Evolutionary conservation across 495 filamentous ascomycete genomes (phyloP).

Genomic region (Penicillium tannophilum): DNA sequence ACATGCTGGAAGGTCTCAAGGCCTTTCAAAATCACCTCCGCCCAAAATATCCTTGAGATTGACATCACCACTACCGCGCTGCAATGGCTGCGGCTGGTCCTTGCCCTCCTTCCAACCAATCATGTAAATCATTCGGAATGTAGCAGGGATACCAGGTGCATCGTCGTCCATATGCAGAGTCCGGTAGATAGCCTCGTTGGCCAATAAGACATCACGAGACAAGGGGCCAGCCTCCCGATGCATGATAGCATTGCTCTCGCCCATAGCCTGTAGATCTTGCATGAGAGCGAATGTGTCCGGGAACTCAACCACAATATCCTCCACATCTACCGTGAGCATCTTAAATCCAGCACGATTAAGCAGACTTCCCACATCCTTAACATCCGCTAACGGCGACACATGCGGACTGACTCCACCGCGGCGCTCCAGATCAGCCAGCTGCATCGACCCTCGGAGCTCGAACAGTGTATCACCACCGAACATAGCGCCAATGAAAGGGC

Average conservation of each 20-base stretch:
- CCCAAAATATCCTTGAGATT: constrained; percentile 83
- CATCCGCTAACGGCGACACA: constrained; percentile 88
- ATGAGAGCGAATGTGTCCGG: constrained; percentile 92
- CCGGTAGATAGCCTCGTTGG: constrained; percentile 86
- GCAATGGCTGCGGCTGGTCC: constrained; percentile 74
- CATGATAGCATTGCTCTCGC: constrained; percentile 83
- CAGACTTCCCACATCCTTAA: constrained; percentile 86
- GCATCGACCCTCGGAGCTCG: constrained; percentile 91
- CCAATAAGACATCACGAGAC: constrained; percentile 80
- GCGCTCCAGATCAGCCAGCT: constrained; percentile 87
- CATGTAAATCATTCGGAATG: constrained; percentile 93
- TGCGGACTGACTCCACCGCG: constrained; percentile 85
- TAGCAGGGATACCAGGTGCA: constrained; percentile 76
- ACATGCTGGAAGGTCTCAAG: constrained; percentile 26
- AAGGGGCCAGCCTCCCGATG: constrained; percentile 77
- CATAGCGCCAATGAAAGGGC: constrained; percentile 94
- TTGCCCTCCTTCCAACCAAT: constrained; percentile 95
- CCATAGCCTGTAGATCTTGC: constrained; percentile 92
- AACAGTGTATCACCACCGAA: constrained; percentile 92
- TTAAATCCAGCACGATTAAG: constrained; percentile 87
- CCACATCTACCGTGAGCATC: constrained; percentile 94
- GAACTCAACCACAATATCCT: constrained; percentile 95
- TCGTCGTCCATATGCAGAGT: constrained; percentile 74
- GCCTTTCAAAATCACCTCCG: constrained; percentile 49
- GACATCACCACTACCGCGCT: constrained; percentile 79